Base-by-base conservation (phyloP, 768 basidiomycete species). In the Rhizopogon vinicolor region DNA sequence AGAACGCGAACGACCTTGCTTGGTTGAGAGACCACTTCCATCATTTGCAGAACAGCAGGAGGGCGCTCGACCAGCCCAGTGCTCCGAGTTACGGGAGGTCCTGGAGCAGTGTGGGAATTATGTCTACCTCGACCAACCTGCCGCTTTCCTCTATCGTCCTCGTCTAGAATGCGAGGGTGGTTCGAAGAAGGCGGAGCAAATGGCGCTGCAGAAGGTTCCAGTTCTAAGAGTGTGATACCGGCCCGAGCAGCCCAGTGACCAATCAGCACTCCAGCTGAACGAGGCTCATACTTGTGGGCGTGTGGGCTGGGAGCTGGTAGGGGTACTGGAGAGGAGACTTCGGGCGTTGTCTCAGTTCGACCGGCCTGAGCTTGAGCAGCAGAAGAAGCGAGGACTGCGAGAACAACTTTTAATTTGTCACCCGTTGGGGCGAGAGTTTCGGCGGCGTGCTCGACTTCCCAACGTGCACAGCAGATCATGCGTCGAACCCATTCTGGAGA, bases 401-500 rank as follows among this genome's bases (percentile, higher is more conserved):
- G 72, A 14, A 85, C 76, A 45, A 89, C 83, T 59, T 81, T 85
- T 44, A 73, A 74, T 44, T 63, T 63, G 12, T 59, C 29, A 7
- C 43, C 18, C 19, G 56, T 43, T 0, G 65, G 62, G 28, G 69
- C 63, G 35, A 62, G 44, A 33, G 74, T 71, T 4, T 68, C 56
- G 16, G 62, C 56, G n/a, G 79, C 78, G 54, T 86, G 75, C 45
- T 87, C 78, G 41, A 78, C 67, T 64, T 90, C 89, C 87, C 87
- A 93, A 16, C 79, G 80, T 2, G 86, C 87, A 64, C 91, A 91
- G 65, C 87, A 93, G 55, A 93, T 85, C 35, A 87, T 89, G 55
- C 90, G 80, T 59, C 91, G 83, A 29, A 92, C 80, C 91, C 91
- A 93, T 64, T 93, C 91, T 12, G 91, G 91, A 8, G 86, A 85